Conservation (phyloP, 495 filamentous ascomycete genomes). For the Penicillium paxilli region DNA sequence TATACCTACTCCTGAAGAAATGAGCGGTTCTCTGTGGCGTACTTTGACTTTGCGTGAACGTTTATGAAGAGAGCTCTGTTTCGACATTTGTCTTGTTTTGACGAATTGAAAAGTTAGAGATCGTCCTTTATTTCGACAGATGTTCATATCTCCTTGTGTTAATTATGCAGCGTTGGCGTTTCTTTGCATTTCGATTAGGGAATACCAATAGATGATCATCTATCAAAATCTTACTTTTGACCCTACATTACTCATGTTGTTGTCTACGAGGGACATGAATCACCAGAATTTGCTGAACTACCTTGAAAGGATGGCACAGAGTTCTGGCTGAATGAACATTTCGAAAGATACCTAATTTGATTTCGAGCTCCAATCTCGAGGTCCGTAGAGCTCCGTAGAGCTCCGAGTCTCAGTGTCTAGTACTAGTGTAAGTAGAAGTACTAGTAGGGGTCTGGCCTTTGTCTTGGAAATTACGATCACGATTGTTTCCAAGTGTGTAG, state of each 20-base stretch:
- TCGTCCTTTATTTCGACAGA: conserved; percentile 15
- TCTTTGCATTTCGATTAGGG: conserved; percentile 27
- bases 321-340: background rate
- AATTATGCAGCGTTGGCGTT: conserved; percentile 34
- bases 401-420: too few relatives aligned
- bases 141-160: conserved; percentile 25
- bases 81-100: background rate
- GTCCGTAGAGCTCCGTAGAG: too few relatives aligned
- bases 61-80: background rate
- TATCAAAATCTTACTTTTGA: conserved; percentile 17
- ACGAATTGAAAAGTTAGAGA: conserved; percentile 10
- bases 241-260: conserved; percentile 2
- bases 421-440: too few relatives aligned
- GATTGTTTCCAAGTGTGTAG: too few relatives aligned
- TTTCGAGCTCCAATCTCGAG: too few relatives aligned
- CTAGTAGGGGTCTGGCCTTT: too few relatives aligned
- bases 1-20: conserved; percentile 93
- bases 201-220: conserved; percentile 29
- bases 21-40: conserved; percentile 35
- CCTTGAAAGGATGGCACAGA: background rate
- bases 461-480: too few relatives aligned
- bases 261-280: background rate
- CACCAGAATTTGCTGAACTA: background rate
- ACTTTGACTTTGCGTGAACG: background rate
- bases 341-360: too few relatives aligned